Evolutionary conservation across 164 flowering plant genomes (phyloP), one percentile per base, ranked within the genome.

Genomic region (Taxillus chinensis): DNA sequence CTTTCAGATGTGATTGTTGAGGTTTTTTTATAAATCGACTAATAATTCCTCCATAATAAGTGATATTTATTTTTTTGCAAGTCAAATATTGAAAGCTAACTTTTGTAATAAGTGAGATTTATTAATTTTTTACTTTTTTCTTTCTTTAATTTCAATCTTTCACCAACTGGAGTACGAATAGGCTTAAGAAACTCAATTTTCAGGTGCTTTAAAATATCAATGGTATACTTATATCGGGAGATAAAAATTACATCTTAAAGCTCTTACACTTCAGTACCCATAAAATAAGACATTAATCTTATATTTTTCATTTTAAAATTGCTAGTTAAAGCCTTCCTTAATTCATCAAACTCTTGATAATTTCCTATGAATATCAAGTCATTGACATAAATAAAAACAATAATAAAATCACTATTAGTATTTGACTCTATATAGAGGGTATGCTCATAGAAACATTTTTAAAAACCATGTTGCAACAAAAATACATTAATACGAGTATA

Each of bases 291-390:
- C 65, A 69, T 55, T 0, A 55, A 8, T 11, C 68, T 71, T 5
- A 70, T 41, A 13, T 73, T 48, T 15, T 59, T 53, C 73, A 69
- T 70, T 12, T 69, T 65, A 73, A 70, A 66, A 6, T 63, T 52
- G n/a, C 8, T 40, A 27, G 45, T 59, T 68, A 71, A 59, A 8
- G 10, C 16, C 27, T 17, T 38, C 62, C 39, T 54, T 9, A 71
- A 67, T 8, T 59, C 45, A 3, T 43, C 37, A 49, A 63, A 8
- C 3, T 2, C 16, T 10, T 8, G 8, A 55, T 46, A 15, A 59
- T 52, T 53, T 1, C 68, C 11, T 2, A 46, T 63, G 9, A 53
- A 59, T 8, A 71, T 46, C 64, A 67, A 41, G 53, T 71, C 71
- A 55, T 63, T 71, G 3, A 53, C 56, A 53, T 53, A 53, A 53